phyloP scores from a whole-genome alignment of 805 yeast species.

The Crinitomyces ghanaensis region DNA sequence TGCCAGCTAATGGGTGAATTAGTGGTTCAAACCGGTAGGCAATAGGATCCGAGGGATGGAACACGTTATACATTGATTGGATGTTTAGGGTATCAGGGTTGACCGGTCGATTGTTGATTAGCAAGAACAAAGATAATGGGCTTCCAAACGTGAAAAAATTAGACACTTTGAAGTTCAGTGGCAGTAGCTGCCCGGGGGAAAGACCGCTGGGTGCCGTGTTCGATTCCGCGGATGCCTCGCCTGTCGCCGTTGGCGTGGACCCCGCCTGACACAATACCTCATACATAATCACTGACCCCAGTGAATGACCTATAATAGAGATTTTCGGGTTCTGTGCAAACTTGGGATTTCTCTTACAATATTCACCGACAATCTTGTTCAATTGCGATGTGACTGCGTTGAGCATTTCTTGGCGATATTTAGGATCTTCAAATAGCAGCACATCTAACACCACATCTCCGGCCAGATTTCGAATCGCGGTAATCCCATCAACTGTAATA shows the following conservation, averaged over 20 bases:
- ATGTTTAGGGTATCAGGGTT: constrained; percentile 17
- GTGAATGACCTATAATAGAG: constrained; percentile 80
- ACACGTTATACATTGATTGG: constrained; percentile 63
- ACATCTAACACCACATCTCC: constrained; percentile 86
- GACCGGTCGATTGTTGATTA: constrained; percentile 56
- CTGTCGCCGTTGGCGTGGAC: too few relatives aligned
- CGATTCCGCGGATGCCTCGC: constrained; percentile 21
- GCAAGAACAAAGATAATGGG: constrained; percentile 77
- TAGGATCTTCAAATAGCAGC: constrained; percentile 60
- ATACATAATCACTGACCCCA: constrained; percentile 76
- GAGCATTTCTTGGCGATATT: constrained; percentile 50
- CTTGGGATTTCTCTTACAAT: constrained; percentile 50
- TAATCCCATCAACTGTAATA: constrained; percentile 62
- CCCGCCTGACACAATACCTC: constrained; percentile 60
- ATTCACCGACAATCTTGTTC: constrained; percentile 49
- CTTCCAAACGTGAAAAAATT: constrained; percentile 78
- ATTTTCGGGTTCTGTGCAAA: constrained; percentile 56
- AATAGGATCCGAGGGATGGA: constrained; percentile 87
- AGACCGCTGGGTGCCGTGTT: constrained; percentile 5
- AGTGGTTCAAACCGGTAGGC: constrained; percentile 86
- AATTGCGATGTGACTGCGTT: constrained; percentile 50
- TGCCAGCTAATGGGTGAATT: constrained; percentile 37
- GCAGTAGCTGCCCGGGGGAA: constrained; percentile 5
- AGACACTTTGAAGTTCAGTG: constrained; percentile 57
- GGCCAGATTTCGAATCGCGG: constrained; percentile 57